These are phyloP conservation scores for Purshia tridentata DNA, from an alignment of 306 rosid species.

Conservation along the genomic window DNA sequence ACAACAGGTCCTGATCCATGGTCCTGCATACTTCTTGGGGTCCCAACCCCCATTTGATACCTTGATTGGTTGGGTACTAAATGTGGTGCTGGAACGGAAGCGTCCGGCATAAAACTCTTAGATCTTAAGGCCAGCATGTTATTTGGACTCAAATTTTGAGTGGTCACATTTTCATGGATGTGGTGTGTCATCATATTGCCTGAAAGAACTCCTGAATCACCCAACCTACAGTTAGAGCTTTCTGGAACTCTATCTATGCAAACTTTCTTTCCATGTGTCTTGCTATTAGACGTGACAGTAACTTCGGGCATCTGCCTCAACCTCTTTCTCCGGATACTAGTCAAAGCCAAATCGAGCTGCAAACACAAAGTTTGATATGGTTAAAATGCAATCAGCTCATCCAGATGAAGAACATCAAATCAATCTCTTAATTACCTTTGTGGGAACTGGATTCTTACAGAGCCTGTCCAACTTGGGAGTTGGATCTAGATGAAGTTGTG, in stretches of 20 bases:
- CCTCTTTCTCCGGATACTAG: conserved; percentile 64
- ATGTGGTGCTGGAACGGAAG: conserved; percentile 60
- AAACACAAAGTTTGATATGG: conserved; percentile 31
- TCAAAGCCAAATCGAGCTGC: conserved; percentile 66
- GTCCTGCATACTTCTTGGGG: conserved; percentile 68
- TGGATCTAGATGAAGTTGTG: conserved; percentile 83
- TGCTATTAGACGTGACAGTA: conserved; percentile 60
- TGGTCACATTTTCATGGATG: conserved; percentile 52
- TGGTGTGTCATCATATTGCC: conserved; percentile 56
- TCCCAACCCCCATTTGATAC: conserved; percentile 64
- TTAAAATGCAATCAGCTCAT: conserved; percentile 36
- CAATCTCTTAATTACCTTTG: conserved; percentile 57
- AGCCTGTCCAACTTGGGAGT: conserved; percentile 76
- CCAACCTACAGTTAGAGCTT: conserved; percentile 52
- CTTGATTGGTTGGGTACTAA: conserved; percentile 54
- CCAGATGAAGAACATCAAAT: conserved; percentile 19
- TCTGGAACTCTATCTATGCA: conserved; percentile 77
- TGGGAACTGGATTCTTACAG: conserved; percentile 53
- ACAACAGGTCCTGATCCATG: conserved; percentile 54
- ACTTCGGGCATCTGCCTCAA: conserved; percentile 74
- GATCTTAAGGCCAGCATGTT: conserved; percentile 54
- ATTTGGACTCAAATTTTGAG: conserved; percentile 52
- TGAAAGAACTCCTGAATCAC: conserved; percentile 58
- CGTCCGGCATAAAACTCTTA: conserved; percentile 58
- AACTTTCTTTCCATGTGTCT: conserved; percentile 72